Evolutionary conservation across 352 stramenopile species (phyloP), one percentile per base, ranked within the genome.

Genomic region (Pythium insidiosum): DNA sequence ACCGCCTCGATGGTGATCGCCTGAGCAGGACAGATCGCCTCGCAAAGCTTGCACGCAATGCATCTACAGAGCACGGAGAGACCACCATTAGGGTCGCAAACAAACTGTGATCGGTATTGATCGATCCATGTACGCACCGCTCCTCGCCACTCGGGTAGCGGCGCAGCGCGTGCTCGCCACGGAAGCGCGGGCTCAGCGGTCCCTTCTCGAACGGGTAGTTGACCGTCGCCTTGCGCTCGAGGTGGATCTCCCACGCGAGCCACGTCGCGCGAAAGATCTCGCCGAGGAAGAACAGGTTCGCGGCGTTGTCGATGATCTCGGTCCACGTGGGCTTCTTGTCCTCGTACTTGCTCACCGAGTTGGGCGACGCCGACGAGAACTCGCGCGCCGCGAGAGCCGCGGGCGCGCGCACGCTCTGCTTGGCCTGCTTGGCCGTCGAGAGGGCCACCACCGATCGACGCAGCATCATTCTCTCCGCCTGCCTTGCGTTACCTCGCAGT

Each of bases 11-110:
- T 99, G 28, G 95, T 99, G 73, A 99, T 99, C 51, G 97, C 91
- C 75, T 99, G 95, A 6, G 97, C 96, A 7, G 97, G 97, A 73
- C 97, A 99, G 48, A 99, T 98, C 13, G 97, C 96, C 74, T 99
- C 97, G 57, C 97, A 99, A 9, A 99, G 77, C 82, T 99, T 99
- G 73, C 97, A 99, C 1, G 96, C 95, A 72, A 99, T 99, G 86
- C 97, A 99, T 43, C 81, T 93, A 52, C 11, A 15, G 13, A 43
- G 25, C 21, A 43, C 37, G 9, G n/a, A 43, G 18, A 13, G 9
- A 15, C 28, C 28, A 33, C 15, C 28, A 33, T 9, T 13, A 33
- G n/a, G n/a, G n/a, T n/a, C n/a, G n/a, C n/a, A n/a, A n/a, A n/a
- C n/a, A n/a, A n/a, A n/a, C n/a, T n/a, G n/a, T n/a, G n/a, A n/a